Conservation (phyloP, 2,329 filamentous ascomycete species). For the Macrophomina phaseolina region DNA sequence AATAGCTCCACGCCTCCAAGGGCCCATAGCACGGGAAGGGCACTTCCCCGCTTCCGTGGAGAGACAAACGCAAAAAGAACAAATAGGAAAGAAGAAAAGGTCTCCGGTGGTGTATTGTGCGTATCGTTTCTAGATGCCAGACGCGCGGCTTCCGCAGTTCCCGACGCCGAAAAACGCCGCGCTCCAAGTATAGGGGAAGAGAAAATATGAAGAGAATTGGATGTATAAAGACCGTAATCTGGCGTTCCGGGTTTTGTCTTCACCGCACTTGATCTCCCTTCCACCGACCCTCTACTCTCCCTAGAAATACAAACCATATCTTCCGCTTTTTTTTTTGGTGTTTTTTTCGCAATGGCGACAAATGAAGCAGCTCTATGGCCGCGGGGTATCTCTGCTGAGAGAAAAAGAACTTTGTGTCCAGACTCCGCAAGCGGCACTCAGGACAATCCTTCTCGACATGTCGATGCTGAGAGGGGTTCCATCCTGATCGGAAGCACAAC, state of each 20-base stretch:
- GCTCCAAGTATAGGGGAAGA: neutral
- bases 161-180: neutral
- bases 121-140: neutral
- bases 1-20: too few species aligned
- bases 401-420: conserved; percentile 3
- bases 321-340: conserved; percentile 35
- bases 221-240: neutral
- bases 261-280: neutral
- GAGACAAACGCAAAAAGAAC: neutral
- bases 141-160: neutral
- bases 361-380: neutral
- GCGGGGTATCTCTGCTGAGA: conserved; percentile 21
- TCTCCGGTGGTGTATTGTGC: neutral
- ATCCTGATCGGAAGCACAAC: neutral
- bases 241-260: neutral
- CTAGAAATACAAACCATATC: neutral
- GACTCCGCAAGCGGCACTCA: neutral
- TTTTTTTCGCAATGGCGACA: neutral
- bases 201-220: neutral
- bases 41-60: neutral
- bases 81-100: too few species aligned
- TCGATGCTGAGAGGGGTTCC: neutral
- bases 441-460: neutral
- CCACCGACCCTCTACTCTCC: neutral
- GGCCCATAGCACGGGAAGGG: too few species aligned